Evolutionary conservation across 140 eudicot genomes (phyloP), one percentile per base, ranked within the genome.

Genomic region (Artemisia princeps): DNA sequence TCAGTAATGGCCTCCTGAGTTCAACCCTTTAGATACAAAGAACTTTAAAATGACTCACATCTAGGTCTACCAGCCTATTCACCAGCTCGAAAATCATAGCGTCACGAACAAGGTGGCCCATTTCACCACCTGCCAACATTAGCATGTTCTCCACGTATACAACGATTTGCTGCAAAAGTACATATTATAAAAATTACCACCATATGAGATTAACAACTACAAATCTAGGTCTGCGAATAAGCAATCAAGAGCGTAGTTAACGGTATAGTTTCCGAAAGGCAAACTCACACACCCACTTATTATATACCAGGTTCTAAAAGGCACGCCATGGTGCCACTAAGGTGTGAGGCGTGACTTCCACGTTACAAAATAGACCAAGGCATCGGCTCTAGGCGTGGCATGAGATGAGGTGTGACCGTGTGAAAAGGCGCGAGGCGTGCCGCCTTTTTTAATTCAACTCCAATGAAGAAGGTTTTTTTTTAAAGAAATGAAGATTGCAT

Each of bases 141-240:
- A 92, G 72, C 90, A 92, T 86, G 80, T 77, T 86, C 84, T 88
- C 98, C 71, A 80, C 96, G 60, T 83, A 92, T 14, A 82, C 84
- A 65, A 79, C 84, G 2, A 86, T 70, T 56, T 67, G 69, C 94
- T 88, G 83, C 88, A 79, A 72, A 14, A 72, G 62, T 13, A 23
- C n/a, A 65, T 1, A 7, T 1, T 49, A 23, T 10, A 74, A 20
- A 12, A n/a, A 22, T 22, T 17, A 62, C 14, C 14, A 68, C 20
- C 55, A 63, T 13, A 74, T 49, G 26, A 71, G 50, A 50, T 4
- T 44, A 30, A 37, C 2, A 37, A 37, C 1, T 37, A 37, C 44
- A 37, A 37, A 37, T 37, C 44, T 37, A 37, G 10, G 44, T 37
- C 9, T 6, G 44, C 6, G 10, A 37, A 37, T 37, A 37, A 37